Evolutionary conservation across 2,329 filamentous ascomycete genomes (phyloP).

Genomic region (Fusarium siculi): DNA sequence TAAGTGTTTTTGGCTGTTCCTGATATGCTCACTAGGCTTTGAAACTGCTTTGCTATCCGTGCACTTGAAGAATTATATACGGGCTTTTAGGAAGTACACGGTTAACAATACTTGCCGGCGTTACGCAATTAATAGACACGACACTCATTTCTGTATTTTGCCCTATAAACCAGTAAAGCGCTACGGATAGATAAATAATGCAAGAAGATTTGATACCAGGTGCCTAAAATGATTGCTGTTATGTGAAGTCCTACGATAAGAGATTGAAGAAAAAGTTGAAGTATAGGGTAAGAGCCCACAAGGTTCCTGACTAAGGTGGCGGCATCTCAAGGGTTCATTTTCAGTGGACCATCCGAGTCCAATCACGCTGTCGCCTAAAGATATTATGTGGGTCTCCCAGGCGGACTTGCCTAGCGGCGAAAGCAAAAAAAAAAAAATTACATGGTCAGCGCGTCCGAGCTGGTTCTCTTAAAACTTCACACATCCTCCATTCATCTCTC

Average conservation of each 20-base stretch:
- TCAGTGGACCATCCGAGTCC: neutral
- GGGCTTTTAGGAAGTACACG: neutral
- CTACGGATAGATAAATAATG: neutral
- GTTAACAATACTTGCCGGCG: no score
- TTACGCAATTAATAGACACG: neutral
- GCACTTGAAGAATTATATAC: neutral
- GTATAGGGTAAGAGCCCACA: conserved; percentile 11
- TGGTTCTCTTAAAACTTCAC: conserved; percentile 42
- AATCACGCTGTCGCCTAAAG: neutral
- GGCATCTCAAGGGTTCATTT: conserved; percentile 18
- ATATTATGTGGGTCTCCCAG: neutral
- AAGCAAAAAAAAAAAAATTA: conserved; percentile 43
- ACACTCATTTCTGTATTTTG: no score
- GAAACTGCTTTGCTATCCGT: neutral
- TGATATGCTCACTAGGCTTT: neutral
- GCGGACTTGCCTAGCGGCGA: conserved; percentile 45
- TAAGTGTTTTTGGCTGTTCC: neutral
- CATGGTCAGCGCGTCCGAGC: conserved; percentile 31
- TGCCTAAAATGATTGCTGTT: neutral
- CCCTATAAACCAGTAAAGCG: no score
- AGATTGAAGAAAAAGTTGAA: neutral
- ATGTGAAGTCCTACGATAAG: neutral
- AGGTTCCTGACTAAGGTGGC: conserved; percentile 28
- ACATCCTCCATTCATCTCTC: conserved; percentile 37
- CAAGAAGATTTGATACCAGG: neutral